These are phyloP conservation scores for Apodospora peruviana DNA, from an alignment of 495 filamentous ascomycete species.

Conservation along the genomic window DNA sequence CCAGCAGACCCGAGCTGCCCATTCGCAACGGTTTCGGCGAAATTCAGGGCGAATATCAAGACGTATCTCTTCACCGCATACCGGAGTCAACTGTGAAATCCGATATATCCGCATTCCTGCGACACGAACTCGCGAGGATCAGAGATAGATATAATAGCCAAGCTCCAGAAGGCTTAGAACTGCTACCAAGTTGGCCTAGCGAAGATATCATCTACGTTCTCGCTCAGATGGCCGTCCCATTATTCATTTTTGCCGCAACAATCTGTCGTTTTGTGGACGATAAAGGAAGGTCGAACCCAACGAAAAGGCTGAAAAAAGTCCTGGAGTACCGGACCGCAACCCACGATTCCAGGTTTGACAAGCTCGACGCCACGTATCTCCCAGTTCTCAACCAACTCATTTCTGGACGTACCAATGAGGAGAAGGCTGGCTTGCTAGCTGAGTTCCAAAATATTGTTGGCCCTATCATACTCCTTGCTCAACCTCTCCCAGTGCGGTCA, in stretches of 20 bases:
- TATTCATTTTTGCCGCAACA: slow-evolving; percentile 43
- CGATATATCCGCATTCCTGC: slow-evolving; percentile 32
- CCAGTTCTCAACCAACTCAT: slow-evolving; percentile 25
- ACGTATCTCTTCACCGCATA: slow-evolving; percentile 28
- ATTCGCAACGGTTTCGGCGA: slow-evolving; percentile 29
- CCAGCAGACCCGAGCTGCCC: slow-evolving; percentile 41
- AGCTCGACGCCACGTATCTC: slow-evolving; percentile 29
- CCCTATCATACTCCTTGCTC: slow-evolving; percentile 20
- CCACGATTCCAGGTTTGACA: slow-evolving; percentile 8
- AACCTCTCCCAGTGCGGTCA: slow-evolving; percentile 8
- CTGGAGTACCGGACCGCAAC: slow-evolving; percentile 18
- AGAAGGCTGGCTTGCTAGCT: slow-evolving; percentile 3
- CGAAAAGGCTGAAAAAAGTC: slow-evolving; percentile 21
- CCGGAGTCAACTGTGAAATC: slow-evolving; percentile 21
- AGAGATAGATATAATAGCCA: slow-evolving; percentile 17
- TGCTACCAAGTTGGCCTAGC: slow-evolving; percentile 36
- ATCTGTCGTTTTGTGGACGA: slow-evolving; percentile 34
- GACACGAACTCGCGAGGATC: slow-evolving; percentile 15
- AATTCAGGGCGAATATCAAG: slow-evolving; percentile 21
- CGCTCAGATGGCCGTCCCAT: slow-evolving; percentile 29
- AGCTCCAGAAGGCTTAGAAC: not conserved
- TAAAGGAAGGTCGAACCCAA: slow-evolving; percentile 12
- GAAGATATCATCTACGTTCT: slow-evolving; percentile 22
- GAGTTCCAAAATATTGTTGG: slow-evolving; percentile 17
- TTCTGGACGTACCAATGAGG: slow-evolving; percentile 4